Base-by-base conservation (phyloP, 1,284 basidiomycete species). In the Neotropicomus parvogracilis region DNA sequence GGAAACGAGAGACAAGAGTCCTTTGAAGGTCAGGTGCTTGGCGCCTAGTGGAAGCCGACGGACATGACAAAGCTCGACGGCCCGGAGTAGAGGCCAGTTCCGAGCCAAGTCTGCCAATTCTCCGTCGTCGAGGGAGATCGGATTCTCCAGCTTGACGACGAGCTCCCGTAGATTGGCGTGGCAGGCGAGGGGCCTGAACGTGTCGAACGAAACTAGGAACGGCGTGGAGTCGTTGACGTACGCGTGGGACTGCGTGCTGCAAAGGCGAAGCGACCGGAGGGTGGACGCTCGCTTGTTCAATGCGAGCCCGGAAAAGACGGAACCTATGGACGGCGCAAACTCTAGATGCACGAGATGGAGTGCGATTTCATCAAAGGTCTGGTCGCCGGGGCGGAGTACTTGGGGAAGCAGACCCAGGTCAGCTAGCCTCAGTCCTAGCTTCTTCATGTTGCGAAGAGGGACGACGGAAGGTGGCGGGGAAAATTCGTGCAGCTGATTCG, bases 61-160 rank as follows among this genome's bases (percentile, higher is more conserved):
- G 26, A 10, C 8, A 3, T 16, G 9, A 9, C 17, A 47, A 6
- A 48, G 13, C n/a, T 32, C 14, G 24, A 48, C 4, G 3, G 7
- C 7, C 19, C 21, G 24, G 14, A 47, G 34, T 8, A 7, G 26
- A 6, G 35, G 44, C 46, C 46, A 47, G 11, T 27, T 33, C 6
- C 13, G 33, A 17, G 11, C 31, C 36, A 48, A 19, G n/a, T 27
- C n/a, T 14, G 29, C n/a, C 7, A 47, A 32, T 12, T 47, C 47
- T 16, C 20, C 36, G 4, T 49, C 31, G 3, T 7, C 3, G 34
- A 38, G 34, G 12, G 27, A 16, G 34, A 39, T 39, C 19, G 26
- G 10, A 21, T 39, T 44, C 8, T 20, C 10, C 7, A 48, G 3
- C n/a, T 14, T n/a, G 17, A 48, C 21, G 9, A 4, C 7, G 5